Conservation (phyloP, 306 rosid species). For the Lathyrus tuberosus region DNA sequence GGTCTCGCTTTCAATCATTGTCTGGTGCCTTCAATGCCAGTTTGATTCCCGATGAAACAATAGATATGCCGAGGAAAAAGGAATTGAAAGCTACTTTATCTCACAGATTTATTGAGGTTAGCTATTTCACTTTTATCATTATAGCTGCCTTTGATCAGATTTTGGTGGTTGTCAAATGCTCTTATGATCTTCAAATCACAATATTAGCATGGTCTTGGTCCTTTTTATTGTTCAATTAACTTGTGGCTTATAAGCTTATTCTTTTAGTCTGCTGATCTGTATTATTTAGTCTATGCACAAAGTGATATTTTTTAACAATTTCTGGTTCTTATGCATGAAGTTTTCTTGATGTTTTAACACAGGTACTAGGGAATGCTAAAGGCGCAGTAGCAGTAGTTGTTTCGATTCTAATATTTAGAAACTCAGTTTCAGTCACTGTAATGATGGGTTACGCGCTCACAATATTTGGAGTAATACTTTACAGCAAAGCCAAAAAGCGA, state of each 20-base stretch:
- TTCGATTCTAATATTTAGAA: slow-evolving; percentile 87
- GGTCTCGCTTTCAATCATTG: slow-evolving; percentile 88
- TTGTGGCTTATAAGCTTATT: too few species aligned
- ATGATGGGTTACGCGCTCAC: slow-evolving; percentile 94
- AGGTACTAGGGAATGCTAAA: slow-evolving; percentile 98
- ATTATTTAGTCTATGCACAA: neutral
- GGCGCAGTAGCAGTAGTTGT: slow-evolving; percentile 99
- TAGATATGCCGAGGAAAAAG: slow-evolving; percentile 79
- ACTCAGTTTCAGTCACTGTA: slow-evolving; percentile 98
- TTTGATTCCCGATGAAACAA: slow-evolving; percentile 76
- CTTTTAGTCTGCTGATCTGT: neutral
- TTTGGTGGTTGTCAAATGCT: slow-evolving; percentile 39
- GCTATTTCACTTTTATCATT: slow-evolving; percentile 9
- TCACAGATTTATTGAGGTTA: slow-evolving; percentile 62
- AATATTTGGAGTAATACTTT: slow-evolving; percentile 86
- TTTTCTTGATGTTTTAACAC: slow-evolving; percentile 33
- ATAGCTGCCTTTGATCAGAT: neutral
- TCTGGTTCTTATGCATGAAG: neutral
- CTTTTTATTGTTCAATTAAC: neutral
- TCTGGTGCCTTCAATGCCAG: slow-evolving; percentile 91
- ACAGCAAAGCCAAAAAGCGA: slow-evolving; percentile 95
- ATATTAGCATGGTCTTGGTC: slow-evolving; percentile 21
- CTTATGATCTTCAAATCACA: slow-evolving; percentile 27
- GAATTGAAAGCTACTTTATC: slow-evolving; percentile 84
- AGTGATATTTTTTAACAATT: neutral